These are phyloP conservation scores for Hypoxylon sp. DNA, from an alignment of 2,329 filamentous ascomycete genomes.

Conservation along the genomic window DNA sequence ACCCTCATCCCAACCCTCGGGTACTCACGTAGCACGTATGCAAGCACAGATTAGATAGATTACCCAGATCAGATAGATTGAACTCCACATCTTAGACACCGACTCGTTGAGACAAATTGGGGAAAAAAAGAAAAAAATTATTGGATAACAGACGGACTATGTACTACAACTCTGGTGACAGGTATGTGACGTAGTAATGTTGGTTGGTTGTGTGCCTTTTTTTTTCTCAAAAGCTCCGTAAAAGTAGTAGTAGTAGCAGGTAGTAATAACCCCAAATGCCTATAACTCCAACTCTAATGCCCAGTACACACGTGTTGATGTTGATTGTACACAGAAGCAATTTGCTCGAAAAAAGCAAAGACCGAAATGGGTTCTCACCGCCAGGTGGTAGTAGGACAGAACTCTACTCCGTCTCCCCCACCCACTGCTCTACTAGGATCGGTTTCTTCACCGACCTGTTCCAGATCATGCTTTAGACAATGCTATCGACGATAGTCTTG, in stretches of 20 bases:
- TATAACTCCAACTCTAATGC: conserved; percentile 39
- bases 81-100: conserved; percentile 14
- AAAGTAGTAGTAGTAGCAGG: conserved; percentile 17
- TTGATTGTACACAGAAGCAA: conserved; percentile 24
- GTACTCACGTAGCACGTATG: conserved; percentile 14
- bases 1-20: not conserved
- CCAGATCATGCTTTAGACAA: conserved; percentile 20
- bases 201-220: not conserved
- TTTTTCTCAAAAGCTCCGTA: conserved; percentile 16
- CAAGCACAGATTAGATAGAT: conserved; percentile 1
- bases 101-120: conserved; percentile 5
- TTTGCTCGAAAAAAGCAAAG: conserved; percentile 10
- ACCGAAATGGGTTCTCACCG: conserved; percentile 24
- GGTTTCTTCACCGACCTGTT: conserved; percentile 13
- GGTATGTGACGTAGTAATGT: conserved; percentile 33
- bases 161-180: conserved; percentile 26
- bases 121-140: conserved; percentile 15
- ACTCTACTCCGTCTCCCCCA: conserved; percentile 4
- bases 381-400: conserved; percentile 7
- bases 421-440: conserved; percentile 18
- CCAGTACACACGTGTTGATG: conserved; percentile 30
- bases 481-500: conserved; percentile 25
- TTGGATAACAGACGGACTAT: conserved; percentile 25
- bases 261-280: conserved; percentile 15
- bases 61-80: conserved; percentile 10